Evolutionary conservation across 169 alveolate species (phyloP), one percentile per base, ranked within the genome.

Genomic region (Plasmodium coatneyi): DNA sequence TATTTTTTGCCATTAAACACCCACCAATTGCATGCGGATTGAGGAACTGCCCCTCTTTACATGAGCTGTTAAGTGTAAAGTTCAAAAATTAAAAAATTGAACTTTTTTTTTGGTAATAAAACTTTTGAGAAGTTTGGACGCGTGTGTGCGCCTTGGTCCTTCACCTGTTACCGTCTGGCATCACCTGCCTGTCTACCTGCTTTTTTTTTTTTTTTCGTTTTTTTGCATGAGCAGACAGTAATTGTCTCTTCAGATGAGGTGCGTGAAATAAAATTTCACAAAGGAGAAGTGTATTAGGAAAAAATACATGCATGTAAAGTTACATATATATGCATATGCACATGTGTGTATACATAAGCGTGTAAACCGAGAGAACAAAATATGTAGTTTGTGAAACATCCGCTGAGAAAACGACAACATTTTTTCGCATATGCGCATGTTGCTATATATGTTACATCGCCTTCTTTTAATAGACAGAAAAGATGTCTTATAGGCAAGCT

Each of bases 31-130:
- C 87, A 80, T 80, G 87, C 87, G 39, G 66, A 9, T 25, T 80
- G 46, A 46, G n/a, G n/a, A 52, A 30, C 32, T 56, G 76, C 46
- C 49, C 56, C 39, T 49, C 30, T 25, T 80, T 10, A 46, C 16
- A 80, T 46, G 87, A n/a, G 36, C 56, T 72, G 56, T 46, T 52
- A 80, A 80, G 30, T 1, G 56, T 43, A 80, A 76, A 80, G 71
- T 80, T 41, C 76, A 80, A 80, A 80, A 32, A 80, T 25, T 80
- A 9, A 80, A 9, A 80, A 80, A 49, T 22, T 80, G 87, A 80
- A 80, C 87, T 22, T 80, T 80, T 56, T 5, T 76, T 25, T 80
- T 80, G 87, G 19, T 80, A 80, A 80, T 80, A 76, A 80, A 80
- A 25, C 87, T 49, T 80, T 46, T 46, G 41, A 9, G 56, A 80